A percentile compares a stretch with the other conserved stretches of the same genome.
Evolutionary conservation across 306 rosid genomes (phyloP).

Genomic region (Trifolium dubium): DNA sequence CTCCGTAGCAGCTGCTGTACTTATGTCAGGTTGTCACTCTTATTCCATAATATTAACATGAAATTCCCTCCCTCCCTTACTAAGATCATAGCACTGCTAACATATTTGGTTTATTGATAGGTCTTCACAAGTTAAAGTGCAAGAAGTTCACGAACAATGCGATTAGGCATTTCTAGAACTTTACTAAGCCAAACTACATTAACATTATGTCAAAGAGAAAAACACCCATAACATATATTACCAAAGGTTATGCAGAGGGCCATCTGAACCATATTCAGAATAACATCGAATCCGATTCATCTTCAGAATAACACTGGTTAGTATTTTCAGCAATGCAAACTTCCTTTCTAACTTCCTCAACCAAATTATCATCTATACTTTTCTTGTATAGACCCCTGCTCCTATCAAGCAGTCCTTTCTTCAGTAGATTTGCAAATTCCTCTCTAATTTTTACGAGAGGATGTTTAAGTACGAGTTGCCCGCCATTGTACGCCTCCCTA

Average conservation of each 20-base stretch:
- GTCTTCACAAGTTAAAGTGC: conserved; percentile 5
- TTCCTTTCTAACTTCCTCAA: conserved; percentile 31
- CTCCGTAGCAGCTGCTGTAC: neutral
- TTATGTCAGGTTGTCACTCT: neutral
- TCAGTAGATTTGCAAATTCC: conserved; percentile 53
- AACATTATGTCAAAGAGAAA: conserved; percentile 3
- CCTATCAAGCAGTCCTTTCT: conserved; percentile 67
- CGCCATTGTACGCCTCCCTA: conserved; percentile 69
- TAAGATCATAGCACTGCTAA: no score
- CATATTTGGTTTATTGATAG: neutral
- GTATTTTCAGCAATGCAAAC: conserved; percentile 14
- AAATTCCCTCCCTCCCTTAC: no score
- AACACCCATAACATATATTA: conserved; percentile 26
- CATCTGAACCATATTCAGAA: conserved; percentile 51
- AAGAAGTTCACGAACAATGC: neutral
- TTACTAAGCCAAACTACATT: conserved; percentile 25
- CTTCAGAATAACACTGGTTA: conserved; percentile 38
- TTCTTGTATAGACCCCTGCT: conserved; percentile 68
- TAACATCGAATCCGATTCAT: conserved; percentile 41
- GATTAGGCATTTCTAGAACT: conserved; percentile 22
- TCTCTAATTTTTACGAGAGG: conserved; percentile 72
- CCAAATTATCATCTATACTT: conserved; percentile 31
- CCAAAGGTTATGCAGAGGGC: conserved; percentile 14
- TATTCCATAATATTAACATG: no score
- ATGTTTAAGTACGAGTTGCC: conserved; percentile 61